Percentiles rank a stretch among this genome's conserved stretches.
Evolutionary conservation across 768 basidiomycete species (phyloP).

Genomic region (Suillus ampliporus): DNA sequence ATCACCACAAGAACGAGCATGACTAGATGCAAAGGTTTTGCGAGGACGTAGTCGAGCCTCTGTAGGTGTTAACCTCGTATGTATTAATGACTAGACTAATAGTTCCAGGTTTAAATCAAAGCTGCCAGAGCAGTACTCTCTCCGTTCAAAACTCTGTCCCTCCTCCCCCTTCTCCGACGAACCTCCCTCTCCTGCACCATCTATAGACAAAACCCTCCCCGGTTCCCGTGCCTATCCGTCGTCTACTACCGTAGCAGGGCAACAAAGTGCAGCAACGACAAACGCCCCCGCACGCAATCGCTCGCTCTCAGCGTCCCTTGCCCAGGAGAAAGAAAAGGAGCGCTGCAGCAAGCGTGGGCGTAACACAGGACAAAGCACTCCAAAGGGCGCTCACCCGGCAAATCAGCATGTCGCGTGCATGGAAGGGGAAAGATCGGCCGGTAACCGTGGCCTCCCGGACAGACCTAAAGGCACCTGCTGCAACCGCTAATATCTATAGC

Average conservation of each 20-base stretch:
- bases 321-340: too few relatives aligned
- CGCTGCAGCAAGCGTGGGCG: too few relatives aligned
- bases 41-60: slow-evolving; percentile 68
- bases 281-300: slow-evolving; percentile 56
- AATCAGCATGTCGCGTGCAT: too few relatives aligned
- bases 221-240: slow-evolving; percentile 27
- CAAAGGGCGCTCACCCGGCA: too few relatives aligned
- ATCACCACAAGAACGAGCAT: slow-evolving; percentile 40
- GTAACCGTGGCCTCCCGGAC: slow-evolving; percentile 23
- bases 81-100: slow-evolving; percentile 11
- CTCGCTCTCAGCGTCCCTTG: too few relatives aligned
- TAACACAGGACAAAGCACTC: too few relatives aligned
- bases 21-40: too few relatives aligned
- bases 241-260: slow-evolving; percentile 15
- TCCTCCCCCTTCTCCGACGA: slow-evolving; percentile 62
- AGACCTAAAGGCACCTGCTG: slow-evolving; percentile 21
- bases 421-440: slow-evolving; percentile 46
- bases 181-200: slow-evolving; percentile 18
- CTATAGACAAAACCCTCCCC: slow-evolving; percentile 22
- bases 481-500: slow-evolving; percentile 15
- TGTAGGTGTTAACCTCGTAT: slow-evolving; percentile 47
- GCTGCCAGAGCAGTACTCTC: slow-evolving; percentile 59
- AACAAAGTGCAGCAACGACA: slow-evolving; percentile 14
- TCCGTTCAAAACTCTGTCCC: slow-evolving; percentile 69
- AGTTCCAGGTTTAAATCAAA: slow-evolving; percentile 55